Base-by-base conservation (phyloP, 176 grass and related monocot genomes). In the Cocos nucifera region DNA sequence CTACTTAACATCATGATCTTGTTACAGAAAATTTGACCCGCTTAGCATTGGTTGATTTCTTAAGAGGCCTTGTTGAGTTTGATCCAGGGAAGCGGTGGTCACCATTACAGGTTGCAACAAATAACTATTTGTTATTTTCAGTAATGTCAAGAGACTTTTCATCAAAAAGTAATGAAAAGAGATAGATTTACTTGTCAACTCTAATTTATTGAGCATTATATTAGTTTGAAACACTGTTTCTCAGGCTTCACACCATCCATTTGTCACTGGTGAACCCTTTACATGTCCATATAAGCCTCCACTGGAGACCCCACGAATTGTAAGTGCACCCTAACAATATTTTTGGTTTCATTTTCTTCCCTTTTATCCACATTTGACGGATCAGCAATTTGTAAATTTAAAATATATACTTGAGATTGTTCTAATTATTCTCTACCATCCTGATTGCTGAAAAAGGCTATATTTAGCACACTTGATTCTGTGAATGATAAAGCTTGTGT, bases 11-110 rank as follows among this genome's bases (percentile, higher is more conserved):
- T 76, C 20, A 57, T 74, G 65, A 56, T 29, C n/a, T 51, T 28
- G 8, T 65, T 65, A 18, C 79, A 79, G 85, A 99, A 73, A 89
- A 82, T 30, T 74, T 57, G 64, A 77, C 73, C 64, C 83, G 94
- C 63, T 81, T 87, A 73, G 94, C 79, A 5, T 79, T 99, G 64
- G 78, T 93, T 88, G 88, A 99, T 83, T 99, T 99, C 74, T 86
- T 99, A 67, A 99, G 88, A 66, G 94, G 94, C 62, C 84, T 93
- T 69, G 76, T 99, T 73, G 88, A 99, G 65, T 89, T 99, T 81
- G 94, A 99, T 76, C 94, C 94, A 71, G 73, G 74, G 64, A 99
- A 93, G 70, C 70, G 94, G 19, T 99, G 94, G 94, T 93, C 94
- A 32, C 94, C 94, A 2, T 73, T 83, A 74, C 94, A 99, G 93